Percentiles rank a stretch among this genome's conserved stretches.
phyloP scores from a whole-genome alignment of 108 stramenopile genomes.

The Cyclostephanos tholiformis region DNA sequence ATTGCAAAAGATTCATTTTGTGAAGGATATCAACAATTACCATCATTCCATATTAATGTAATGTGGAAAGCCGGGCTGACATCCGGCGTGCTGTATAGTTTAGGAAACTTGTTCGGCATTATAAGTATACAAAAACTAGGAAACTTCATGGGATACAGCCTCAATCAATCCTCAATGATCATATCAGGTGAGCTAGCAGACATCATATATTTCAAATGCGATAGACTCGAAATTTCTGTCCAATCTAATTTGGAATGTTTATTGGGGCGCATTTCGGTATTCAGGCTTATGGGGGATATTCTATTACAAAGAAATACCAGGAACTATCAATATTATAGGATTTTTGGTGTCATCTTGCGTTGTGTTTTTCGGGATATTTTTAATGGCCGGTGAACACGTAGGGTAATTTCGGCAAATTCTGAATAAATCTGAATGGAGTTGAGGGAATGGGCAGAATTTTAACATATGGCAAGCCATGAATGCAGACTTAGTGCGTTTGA shows the following conservation, averaged over 20 bases:
- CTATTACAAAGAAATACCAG: slow-evolving; percentile 40
- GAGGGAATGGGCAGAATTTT: no score
- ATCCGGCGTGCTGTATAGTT: slow-evolving; percentile 58
- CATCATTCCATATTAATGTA: slow-evolving; percentile 62
- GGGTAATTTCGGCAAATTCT: neutral
- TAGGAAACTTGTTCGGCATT: slow-evolving; percentile 78
- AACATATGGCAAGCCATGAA: no score
- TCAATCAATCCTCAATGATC: slow-evolving; percentile 58
- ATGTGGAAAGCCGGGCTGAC: slow-evolving; percentile 62
- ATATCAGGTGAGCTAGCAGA: slow-evolving; percentile 34
- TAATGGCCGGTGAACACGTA: slow-evolving; percentile 25
- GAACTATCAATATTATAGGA: slow-evolving; percentile 23
- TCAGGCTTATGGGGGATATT: slow-evolving; percentile 31
- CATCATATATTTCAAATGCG: neutral
- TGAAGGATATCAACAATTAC: slow-evolving; percentile 53
- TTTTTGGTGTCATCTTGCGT: slow-evolving; percentile 23
- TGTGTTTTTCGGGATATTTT: slow-evolving; percentile 24
- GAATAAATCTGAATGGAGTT: no score
- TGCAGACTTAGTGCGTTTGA: no score
- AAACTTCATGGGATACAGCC: slow-evolving; percentile 76
- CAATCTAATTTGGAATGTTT: neutral
- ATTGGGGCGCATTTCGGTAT: no score
- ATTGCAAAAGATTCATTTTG: slow-evolving; percentile 29
- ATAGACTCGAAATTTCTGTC: neutral
- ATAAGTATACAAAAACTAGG: slow-evolving; percentile 72